Percentiles rank a stretch among this genome's conserved stretches.
These are phyloP conservation scores for Physcomitrellopsis africana DNA, from an alignment of 225 moss, liverwort and hornwort genomes.

Conservation along the genomic window DNA sequence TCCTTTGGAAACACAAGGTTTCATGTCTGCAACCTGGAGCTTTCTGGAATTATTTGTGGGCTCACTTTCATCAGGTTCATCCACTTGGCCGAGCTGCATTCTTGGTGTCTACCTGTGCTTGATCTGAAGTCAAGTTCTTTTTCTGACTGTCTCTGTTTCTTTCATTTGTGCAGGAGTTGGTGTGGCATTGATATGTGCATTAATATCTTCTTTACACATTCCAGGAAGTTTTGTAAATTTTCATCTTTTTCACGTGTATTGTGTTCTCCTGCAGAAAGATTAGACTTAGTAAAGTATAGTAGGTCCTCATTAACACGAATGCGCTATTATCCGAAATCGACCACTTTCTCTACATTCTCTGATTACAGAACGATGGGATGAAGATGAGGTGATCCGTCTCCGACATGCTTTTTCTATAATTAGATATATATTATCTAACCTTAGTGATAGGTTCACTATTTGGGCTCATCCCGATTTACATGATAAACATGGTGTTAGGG, in stretches of 20 bases:
- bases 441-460: slow-evolving; percentile 6
- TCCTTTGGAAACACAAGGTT: slow-evolving; percentile 72
- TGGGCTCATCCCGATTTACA: slow-evolving; percentile 1
- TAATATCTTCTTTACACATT: slow-evolving; percentile 65
- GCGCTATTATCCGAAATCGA: no score
- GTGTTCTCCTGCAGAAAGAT: background rate
- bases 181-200: slow-evolving; percentile 90
- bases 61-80: slow-evolving; percentile 82
- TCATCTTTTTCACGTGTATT: background rate
- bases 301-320: no score
- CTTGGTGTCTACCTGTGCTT: slow-evolving; percentile 22
- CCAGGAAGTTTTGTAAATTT: slow-evolving; percentile 9
- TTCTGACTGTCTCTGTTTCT: slow-evolving; percentile 34
- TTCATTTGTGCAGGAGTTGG: slow-evolving; percentile 70
- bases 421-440: background rate
- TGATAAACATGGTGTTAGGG: background rate
- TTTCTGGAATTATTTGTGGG: slow-evolving; percentile 95
- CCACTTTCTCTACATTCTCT: no score
- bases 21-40: slow-evolving; percentile 79
- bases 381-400: no score
- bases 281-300: no score
- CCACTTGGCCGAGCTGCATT: background rate
- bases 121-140: slow-evolving; percentile 23
- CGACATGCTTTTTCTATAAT: no score
- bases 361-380: no score